Conservation (phyloP, 345 rosid genomes). For the Clarkia xantiana region DNA sequence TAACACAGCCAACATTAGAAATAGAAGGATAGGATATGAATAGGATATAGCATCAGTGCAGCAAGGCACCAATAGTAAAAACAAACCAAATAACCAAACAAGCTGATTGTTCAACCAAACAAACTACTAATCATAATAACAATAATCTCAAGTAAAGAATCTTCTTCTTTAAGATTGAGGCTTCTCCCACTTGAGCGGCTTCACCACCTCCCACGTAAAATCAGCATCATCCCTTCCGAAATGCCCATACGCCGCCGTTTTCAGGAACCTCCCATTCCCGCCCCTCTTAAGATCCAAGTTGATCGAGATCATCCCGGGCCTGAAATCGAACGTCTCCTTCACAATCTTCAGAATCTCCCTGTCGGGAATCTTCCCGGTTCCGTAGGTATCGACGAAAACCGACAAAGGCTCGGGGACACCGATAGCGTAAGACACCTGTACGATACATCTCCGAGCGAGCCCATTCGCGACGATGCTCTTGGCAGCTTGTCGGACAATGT, state of each 20-base stretch:
- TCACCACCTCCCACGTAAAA: constrained; percentile 73
- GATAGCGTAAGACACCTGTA: constrained; percentile 59
- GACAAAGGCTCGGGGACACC: constrained; percentile 72
- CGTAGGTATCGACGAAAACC: constrained; percentile 43
- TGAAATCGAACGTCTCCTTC: constrained; percentile 71
- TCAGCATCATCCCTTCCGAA: constrained; percentile 70
- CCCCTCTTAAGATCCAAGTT: constrained; percentile 72
- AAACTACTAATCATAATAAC: too few species aligned
- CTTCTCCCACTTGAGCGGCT: constrained; percentile 65
- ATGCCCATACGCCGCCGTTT: constrained; percentile 78
- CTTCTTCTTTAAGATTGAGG: constrained; percentile 22
- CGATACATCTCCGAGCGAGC: constrained; percentile 52
- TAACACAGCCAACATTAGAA: too few species aligned
- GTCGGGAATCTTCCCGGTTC: constrained; percentile 67
- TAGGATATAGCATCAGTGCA: too few species aligned
- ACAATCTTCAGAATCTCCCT: constrained; percentile 75
- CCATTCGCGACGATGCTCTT: constrained; percentile 67
- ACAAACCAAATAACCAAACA: too few species aligned
- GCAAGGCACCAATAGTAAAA: too few species aligned
- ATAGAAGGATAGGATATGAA: too few species aligned
- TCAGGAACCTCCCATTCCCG: constrained; percentile 62
- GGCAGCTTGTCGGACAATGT: constrained; percentile 84
- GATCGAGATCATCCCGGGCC: constrained; percentile 79
- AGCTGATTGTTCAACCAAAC: too few species aligned
- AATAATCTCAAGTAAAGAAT: too few species aligned